Evolutionary conservation across 2,329 filamentous ascomycete species (phyloP).

Genomic region (Plenodomus biglobosus): DNA sequence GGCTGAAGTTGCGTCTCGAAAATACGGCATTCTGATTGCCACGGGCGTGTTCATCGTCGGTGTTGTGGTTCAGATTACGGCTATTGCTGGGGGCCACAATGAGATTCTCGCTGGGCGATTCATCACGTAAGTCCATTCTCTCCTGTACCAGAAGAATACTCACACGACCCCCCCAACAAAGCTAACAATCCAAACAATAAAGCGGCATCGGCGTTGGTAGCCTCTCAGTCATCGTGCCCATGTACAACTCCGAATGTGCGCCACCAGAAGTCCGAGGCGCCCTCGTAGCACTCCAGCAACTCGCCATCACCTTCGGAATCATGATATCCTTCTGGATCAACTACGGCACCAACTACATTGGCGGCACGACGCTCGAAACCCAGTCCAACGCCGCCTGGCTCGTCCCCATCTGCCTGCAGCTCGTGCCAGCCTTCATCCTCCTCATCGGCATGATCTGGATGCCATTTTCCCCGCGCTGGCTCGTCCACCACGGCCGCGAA

Average conservation of each 20-base stretch:
- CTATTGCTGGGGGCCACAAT: constrained; percentile 58
- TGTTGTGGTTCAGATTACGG: constrained; percentile 67
- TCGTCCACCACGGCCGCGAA: constrained; percentile 70
- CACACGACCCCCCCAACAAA: too few relatives aligned
- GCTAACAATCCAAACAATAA: too few relatives aligned
- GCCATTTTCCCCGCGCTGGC: constrained; percentile 77
- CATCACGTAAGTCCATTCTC: constrained; percentile 56
- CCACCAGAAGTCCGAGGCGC: constrained; percentile 68
- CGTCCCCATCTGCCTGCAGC: constrained; percentile 70
- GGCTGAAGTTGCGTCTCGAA: constrained; percentile 69
- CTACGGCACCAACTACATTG: constrained; percentile 49
- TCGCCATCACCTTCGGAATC: constrained; percentile 60
- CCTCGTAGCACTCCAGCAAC: constrained; percentile 64
- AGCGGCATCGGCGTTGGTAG: constrained; percentile 66
- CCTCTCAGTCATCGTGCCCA: constrained; percentile 66
- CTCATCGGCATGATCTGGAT: constrained; percentile 74
- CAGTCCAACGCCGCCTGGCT: constrained; percentile 72
- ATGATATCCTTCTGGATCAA: constrained; percentile 40
- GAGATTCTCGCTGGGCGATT: constrained; percentile 72
- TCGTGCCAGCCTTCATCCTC: constrained; percentile 66
- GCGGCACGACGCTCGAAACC: constrained; percentile 58
- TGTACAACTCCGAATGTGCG: constrained; percentile 50
- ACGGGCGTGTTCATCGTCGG: constrained; percentile 69
- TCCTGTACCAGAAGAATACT: rapidly evolving
- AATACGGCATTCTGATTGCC: constrained; percentile 68